phyloP scores from a whole-genome alignment of 2,329 filamentous ascomycete species.

The Ilyonectria mors-panacis region DNA sequence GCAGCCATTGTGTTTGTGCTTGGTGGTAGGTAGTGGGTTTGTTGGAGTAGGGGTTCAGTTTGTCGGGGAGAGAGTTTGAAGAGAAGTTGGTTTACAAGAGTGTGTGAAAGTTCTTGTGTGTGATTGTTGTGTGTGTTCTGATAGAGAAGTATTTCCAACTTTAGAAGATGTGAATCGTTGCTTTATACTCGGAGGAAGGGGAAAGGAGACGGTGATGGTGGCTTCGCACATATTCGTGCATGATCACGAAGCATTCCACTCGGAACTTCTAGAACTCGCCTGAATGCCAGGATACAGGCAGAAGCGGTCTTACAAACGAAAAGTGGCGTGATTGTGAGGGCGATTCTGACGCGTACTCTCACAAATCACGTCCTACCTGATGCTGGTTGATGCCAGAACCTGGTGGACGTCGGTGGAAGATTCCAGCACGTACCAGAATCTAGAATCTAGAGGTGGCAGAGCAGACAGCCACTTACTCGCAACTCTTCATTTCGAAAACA shows the following conservation, averaged over 20 bases:
- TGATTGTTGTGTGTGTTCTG: constrained; percentile 48
- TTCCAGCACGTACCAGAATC: constrained; percentile 16
- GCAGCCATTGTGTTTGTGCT: constrained; percentile 68
- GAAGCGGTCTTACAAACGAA: constrained; percentile 30
- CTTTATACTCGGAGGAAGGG: constrained; percentile 51
- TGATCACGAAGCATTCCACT: constrained; percentile 35
- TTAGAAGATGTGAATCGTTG: constrained; percentile 29
- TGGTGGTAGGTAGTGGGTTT: constrained; percentile 41
- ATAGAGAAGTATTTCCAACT: constrained; percentile 42
- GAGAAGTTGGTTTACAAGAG: constrained; percentile 43
- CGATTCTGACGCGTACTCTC: constrained; percentile 30
- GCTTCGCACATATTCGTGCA: constrained; percentile 40
- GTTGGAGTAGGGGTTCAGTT: constrained; percentile 44
- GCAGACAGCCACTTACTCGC: not conserved
- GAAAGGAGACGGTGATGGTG: constrained; percentile 22
- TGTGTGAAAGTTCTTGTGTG: constrained; percentile 40
- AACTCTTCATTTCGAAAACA: not conserved
- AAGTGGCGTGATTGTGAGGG: constrained; percentile 13
- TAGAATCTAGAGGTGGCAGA: not conserved
- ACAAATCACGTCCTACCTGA: constrained; percentile 33
- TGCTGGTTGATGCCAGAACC: constrained; percentile 33
- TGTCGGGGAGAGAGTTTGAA: constrained; percentile 43
- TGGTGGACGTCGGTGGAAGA: constrained; percentile 42
- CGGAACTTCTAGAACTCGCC: constrained; percentile 45
- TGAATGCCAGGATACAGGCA: constrained; percentile 27